Base-by-base conservation (phyloP, 352 stramenopile genomes). In the Phytophthora capsici region DNA sequence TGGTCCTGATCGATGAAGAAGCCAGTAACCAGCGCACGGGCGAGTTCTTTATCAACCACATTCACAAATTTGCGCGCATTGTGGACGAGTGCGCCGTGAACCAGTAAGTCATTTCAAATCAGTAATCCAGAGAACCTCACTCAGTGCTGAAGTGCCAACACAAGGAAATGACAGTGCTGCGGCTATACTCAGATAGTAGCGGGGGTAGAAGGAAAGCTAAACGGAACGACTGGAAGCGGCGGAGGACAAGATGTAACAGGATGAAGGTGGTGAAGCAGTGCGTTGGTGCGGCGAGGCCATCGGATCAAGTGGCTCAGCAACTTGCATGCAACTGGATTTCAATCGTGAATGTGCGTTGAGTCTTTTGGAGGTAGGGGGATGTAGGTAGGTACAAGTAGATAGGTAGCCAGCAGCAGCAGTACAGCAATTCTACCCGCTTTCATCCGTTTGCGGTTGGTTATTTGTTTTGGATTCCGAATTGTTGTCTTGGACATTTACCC, bases 31-130 rank as follows among this genome's bases (percentile, higher is more conserved):
- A 96, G 75, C 86, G 88, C 66, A 92, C 85, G 62, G 85, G 86
- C 73, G 84, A 94, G 72, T 96, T 93, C 82, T 96, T 95, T 79
- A 77, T 96, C 66, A 92, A 88, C 75, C 86, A 96, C 80, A 96
- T 96, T 73, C 77, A 93, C 64, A 84, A 81, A 77, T 93, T 94
- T 37, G 84, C 87, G 65, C 86, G 88, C 62, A 90, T 94, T 67
- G 87, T 96, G 51, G 86, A 95, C 71, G 84, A 91, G 57, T 94
- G 84, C 72, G 82, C 76, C 50, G 71, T 82, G 44, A 73, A 64
- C 65, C 80, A 86, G 68, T 80, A 77, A 66, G 57, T 69, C 23
- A n/a, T 43, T 63, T 22, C 43, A 54, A 58, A 37, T 38, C 16
- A 37, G 19, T 38, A 47, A 47, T 34, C 57, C 57, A 58, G 26